phyloP scores from a whole-genome alignment of 306 rosid species.

The Nissolia schottii region DNA sequence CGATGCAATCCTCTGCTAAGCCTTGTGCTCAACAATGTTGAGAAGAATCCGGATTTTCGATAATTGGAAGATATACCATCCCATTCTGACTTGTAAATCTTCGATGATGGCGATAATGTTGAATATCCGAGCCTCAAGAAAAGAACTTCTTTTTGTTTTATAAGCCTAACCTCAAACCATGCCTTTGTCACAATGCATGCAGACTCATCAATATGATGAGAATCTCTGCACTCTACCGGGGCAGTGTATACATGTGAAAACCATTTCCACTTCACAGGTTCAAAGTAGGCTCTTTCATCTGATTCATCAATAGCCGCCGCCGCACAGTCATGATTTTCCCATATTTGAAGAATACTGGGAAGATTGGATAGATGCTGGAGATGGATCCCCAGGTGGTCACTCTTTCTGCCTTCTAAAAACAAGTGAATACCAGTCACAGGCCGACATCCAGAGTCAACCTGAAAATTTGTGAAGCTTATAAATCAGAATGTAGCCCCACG shows the following conservation, averaged over 20 bases:
- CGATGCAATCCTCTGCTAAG: constrained; percentile 43
- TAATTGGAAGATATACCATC: constrained; percentile 38
- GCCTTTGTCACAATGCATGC: constrained; percentile 67
- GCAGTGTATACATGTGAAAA: constrained; percentile 63
- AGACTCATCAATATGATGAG: constrained; percentile 37
- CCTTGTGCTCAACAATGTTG: constrained; percentile 53
- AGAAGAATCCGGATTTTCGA: constrained; percentile 55
- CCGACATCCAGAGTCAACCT: constrained; percentile 54
- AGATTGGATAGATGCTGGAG: constrained; percentile 63
- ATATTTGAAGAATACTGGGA: constrained; percentile 45
- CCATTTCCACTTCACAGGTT: constrained; percentile 59
- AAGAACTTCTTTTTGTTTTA: constrained; percentile 68
- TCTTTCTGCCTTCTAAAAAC: constrained; percentile 61
- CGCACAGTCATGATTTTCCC: constrained; percentile 23
- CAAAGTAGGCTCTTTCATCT: constrained; percentile 41
- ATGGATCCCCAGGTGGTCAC: constrained; percentile 57
- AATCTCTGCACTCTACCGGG: constrained; percentile 40
- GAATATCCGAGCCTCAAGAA: constrained; percentile 82
- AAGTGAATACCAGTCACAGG: constrained; percentile 67
- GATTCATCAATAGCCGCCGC: constrained; percentile 30
- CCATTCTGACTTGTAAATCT: constrained; percentile 68
- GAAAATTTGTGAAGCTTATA: constrained; percentile 20
- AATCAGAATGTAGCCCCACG: too few species aligned
- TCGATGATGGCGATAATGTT: constrained; percentile 53
- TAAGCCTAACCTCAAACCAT: constrained; percentile 67